These are phyloP conservation scores for Thozetella sp. DNA, from an alignment of 495 filamentous ascomycete genomes.

Conservation along the genomic window DNA sequence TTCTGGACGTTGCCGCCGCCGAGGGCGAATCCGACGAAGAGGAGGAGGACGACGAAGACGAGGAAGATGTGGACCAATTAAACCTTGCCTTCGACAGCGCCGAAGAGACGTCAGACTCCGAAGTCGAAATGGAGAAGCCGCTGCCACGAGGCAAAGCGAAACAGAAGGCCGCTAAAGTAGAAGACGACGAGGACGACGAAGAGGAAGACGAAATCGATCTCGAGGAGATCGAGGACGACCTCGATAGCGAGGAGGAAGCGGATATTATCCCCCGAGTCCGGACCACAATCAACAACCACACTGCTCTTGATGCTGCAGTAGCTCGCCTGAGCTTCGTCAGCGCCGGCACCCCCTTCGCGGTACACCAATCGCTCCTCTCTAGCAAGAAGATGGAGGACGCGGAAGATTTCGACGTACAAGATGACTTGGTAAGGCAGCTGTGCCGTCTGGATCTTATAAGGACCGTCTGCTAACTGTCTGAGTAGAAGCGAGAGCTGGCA, in stretches of 20 bases:
- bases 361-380: conserved; percentile 55
- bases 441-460: background rate
- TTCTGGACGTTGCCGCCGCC: conserved; percentile 45
- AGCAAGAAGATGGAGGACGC: conserved; percentile 45
- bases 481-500: conserved; percentile 74
- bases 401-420: conserved; percentile 39
- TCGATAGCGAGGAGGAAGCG: conserved; percentile 78
- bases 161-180: conserved; percentile 17
- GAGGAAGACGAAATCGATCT: conserved; percentile 78
- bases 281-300: conserved; percentile 95
- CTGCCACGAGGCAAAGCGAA: conserved; percentile 13
- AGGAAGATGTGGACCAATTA: conserved; percentile 32
- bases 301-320: conserved; percentile 75
- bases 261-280: conserved; percentile 88
- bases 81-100: conserved; percentile 30
- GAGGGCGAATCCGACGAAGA: conserved; percentile 23
- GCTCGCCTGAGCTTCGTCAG: conserved; percentile 74
- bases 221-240: conserved; percentile 71
- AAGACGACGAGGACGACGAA: conserved; percentile 55
- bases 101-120: conserved; percentile 32
- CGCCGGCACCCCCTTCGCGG: conserved; percentile 50
- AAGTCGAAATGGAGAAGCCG: conserved; percentile 23
- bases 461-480: background rate
- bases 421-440: background rate
- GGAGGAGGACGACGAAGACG: conserved; percentile 25